Percentiles rank a stretch among this genome's conserved stretches.
Evolutionary conservation across 805 yeast species (phyloP).

Genomic region (Lipomyces sp.): DNA sequence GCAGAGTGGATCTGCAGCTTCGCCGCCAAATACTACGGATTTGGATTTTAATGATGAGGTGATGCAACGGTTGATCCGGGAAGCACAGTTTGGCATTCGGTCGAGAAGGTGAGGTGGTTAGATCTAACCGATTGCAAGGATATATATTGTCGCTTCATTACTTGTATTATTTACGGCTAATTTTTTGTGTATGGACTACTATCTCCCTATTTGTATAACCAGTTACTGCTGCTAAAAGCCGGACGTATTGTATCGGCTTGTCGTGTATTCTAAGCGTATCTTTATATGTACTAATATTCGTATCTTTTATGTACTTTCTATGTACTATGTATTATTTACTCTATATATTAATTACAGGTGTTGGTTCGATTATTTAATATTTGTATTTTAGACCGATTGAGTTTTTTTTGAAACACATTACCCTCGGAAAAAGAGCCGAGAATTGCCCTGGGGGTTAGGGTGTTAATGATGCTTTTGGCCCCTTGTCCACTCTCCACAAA

Average conservation of each 20-base stretch:
- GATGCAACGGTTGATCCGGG: slow-evolving; percentile 28
- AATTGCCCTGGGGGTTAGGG: background rate
- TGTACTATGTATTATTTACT: background rate
- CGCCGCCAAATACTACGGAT: background rate
- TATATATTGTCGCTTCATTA: background rate
- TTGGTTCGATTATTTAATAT: background rate
- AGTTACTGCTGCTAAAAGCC: background rate
- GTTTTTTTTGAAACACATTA: no score
- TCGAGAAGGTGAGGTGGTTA: slow-evolving; percentile 25
- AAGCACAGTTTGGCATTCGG: slow-evolving; percentile 35
- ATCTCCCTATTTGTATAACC: background rate
- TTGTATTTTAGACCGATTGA: background rate
- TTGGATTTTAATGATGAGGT: slow-evolving; percentile 17
- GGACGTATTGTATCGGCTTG: background rate
- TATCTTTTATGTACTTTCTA: background rate
- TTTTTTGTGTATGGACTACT: slow-evolving; percentile 2
- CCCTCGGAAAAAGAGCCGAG: background rate
- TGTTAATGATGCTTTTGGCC: background rate
- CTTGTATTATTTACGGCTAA: slow-evolving; percentile 6
- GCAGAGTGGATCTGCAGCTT: background rate
- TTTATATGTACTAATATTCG: background rate
- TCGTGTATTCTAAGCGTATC: no score
- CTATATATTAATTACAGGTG: background rate
- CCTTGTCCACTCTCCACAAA: background rate
- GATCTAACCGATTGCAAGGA: background rate